Conservation (phyloP, 345 rosid species). For the Lagerstroemia speciosa region DNA sequence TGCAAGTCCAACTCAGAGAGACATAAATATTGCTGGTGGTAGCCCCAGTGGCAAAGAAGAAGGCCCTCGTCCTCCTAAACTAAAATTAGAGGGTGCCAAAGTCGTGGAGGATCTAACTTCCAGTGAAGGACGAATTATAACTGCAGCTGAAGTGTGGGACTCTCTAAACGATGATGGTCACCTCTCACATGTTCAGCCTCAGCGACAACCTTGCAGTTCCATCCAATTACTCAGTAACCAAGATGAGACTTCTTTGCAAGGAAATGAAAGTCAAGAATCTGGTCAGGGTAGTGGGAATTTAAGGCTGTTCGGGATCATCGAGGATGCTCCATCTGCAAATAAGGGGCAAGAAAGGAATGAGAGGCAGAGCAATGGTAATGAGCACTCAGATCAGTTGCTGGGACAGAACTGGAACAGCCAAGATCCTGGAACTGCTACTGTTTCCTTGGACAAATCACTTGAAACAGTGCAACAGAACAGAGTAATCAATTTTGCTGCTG, state of each 20-base stretch:
- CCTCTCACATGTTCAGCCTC: conserved; percentile 22
- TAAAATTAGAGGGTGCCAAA: background rate
- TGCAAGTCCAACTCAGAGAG: conserved; percentile 14
- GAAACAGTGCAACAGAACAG: conserved; percentile 34
- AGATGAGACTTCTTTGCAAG: conserved; percentile 4
- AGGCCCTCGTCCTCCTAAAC: conserved; percentile 18
- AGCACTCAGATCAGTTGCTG: conserved; percentile 30
- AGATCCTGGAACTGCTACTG: conserved; percentile 24
- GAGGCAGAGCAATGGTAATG: conserved; percentile 32
- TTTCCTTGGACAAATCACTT: conserved; percentile 29
- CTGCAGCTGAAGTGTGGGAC: conserved; percentile 7
- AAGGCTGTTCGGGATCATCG: conserved; percentile 11
- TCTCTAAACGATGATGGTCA: conserved; percentile 16
- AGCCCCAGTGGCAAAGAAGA: conserved; percentile 19
- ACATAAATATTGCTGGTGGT: conserved; percentile 20
- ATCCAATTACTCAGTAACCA: background rate
- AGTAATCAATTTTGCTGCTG: conserved; percentile 38
- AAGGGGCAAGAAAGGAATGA: conserved; percentile 11
- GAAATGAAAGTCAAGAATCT: conserved; percentile 11
- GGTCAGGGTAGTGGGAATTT: conserved; percentile 14
- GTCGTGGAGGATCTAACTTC: background rate
- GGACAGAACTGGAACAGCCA: conserved; percentile 35
- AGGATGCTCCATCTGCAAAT: conserved; percentile 12
- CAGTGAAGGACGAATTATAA: conserved; percentile 2
- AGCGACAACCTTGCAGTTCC: background rate